These are phyloP conservation scores for Mercurialis annua DNA, from an alignment of 345 rosid species.

Conservation along the genomic window DNA sequence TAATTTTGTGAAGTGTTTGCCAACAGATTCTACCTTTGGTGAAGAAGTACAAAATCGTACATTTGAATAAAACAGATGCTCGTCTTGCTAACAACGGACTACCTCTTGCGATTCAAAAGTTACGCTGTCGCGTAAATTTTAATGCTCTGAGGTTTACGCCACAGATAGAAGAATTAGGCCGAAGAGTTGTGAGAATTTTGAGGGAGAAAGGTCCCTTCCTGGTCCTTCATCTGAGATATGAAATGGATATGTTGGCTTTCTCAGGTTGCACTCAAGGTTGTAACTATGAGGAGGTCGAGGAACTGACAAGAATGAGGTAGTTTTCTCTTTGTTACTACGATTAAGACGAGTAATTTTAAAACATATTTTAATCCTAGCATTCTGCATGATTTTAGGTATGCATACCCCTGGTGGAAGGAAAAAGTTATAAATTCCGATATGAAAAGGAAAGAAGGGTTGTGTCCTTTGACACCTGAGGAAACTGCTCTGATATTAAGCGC, in stretches of 20 bases:
- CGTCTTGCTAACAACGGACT: conserved; percentile 83
- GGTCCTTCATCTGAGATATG: conserved; percentile 93
- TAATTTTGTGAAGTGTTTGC: conserved; percentile 18
- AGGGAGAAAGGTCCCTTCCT: conserved; percentile 81
- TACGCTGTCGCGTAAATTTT: conserved; percentile 88
- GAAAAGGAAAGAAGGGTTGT: conserved; percentile 86
- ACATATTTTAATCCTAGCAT: conserved; percentile 5
- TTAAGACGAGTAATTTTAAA: neutral
- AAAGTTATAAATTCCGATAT: conserved; percentile 72
- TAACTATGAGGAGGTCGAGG: conserved; percentile 68
- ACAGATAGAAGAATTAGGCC: conserved; percentile 80
- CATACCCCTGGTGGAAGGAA: conserved; percentile 85
- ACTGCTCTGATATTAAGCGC: conserved; percentile 74
- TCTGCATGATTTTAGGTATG: conserved; percentile 48
- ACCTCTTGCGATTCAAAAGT: conserved; percentile 76
- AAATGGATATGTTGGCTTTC: conserved; percentile 98
- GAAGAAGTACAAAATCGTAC: conserved; percentile 76
- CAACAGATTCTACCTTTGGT: conserved; percentile 87
- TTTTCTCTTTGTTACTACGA: conserved; percentile 7
- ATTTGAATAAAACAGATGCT: conserved; percentile 85
- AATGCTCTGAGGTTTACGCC: conserved; percentile 73
- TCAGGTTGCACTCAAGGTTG: conserved; percentile 97
- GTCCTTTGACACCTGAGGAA: conserved; percentile 98
- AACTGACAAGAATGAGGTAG: conserved; percentile 84
- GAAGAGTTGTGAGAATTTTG: conserved; percentile 59